These are phyloP conservation scores for Fusarium sp. DNA, from an alignment of 2,329 filamentous ascomycete species.

Conservation along the genomic window DNA sequence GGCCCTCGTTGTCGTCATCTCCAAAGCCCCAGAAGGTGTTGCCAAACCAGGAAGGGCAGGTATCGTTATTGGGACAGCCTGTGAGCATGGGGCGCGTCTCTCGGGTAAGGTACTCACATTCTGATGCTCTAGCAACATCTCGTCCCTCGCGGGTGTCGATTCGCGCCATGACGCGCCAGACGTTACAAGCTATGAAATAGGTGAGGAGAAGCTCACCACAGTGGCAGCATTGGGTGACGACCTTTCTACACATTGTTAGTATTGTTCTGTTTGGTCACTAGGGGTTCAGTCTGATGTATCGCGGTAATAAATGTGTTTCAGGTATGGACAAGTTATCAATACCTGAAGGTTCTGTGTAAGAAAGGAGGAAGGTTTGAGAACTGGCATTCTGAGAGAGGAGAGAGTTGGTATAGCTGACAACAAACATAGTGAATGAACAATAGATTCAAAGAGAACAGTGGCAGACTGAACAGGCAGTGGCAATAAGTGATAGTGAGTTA, in stretches of 20 bases:
- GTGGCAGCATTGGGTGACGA: conserved; percentile 19
- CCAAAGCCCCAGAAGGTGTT: background rate
- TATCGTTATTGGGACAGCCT: conserved; percentile 27
- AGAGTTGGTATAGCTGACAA: no score
- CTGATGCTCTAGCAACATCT: background rate
- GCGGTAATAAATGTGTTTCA: background rate
- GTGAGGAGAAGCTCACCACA: conserved; percentile 20
- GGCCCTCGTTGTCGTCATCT: background rate
- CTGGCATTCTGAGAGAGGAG: background rate
- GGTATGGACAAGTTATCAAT: background rate
- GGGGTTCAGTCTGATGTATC: background rate
- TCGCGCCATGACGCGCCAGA: background rate
- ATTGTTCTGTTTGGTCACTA: background rate
- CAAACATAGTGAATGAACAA: background rate
- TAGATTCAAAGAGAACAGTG: background rate
- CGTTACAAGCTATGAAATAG: conserved; percentile 11
- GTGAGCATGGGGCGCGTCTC: conserved; percentile 2
- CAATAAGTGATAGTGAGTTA: background rate
- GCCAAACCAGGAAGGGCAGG: conserved; percentile 31
- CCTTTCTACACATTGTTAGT: conserved; percentile 19
- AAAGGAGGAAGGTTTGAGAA: background rate
- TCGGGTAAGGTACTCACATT: background rate
- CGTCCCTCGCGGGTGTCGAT: background rate
- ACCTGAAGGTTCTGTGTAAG: background rate
- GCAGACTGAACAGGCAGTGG: background rate